A percentile compares a stretch with the other conserved stretches of the same genome.
Conservation (phyloP, 192 early-diverging fungal genomes). For the Chytriomyces sp. region DNA sequence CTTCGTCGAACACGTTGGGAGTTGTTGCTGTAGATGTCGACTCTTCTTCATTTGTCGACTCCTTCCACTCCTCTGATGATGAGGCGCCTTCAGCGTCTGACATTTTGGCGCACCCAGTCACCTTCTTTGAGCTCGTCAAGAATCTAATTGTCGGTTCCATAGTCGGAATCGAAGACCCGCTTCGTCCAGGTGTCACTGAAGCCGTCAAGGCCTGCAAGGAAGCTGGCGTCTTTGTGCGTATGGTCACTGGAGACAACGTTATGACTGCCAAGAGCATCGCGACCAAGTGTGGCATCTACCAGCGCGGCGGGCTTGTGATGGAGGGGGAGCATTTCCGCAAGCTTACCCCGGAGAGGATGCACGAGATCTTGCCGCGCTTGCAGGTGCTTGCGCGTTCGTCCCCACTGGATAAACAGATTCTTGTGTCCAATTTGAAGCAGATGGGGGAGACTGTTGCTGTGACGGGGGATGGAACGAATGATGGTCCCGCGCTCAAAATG, state of each 20-base stretch:
- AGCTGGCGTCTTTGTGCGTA: constrained; percentile 87
- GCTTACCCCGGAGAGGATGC: constrained; percentile 61
- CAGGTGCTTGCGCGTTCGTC: constrained; percentile 85
- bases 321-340: constrained; percentile 79
- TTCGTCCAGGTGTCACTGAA: constrained; percentile 77
- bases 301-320: constrained; percentile 54
- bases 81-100: constrained; percentile 2
- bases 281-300: constrained; percentile 44
- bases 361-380: constrained; percentile 48
- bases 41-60: constrained; percentile 7
- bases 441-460: constrained; percentile 92
- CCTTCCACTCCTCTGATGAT: constrained; percentile 7
- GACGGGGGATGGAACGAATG: constrained; percentile 98
- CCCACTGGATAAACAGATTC: constrained; percentile 85
- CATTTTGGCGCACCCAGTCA: constrained; percentile 16
- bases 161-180: constrained; percentile 87
- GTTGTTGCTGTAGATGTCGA: background rate
- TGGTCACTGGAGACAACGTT: constrained; percentile 73
- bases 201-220: constrained; percentile 74
- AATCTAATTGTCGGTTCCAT: constrained; percentile 57
- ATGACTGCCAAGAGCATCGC: constrained; percentile 75
- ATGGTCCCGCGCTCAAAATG: constrained; percentile 85
- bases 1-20: background rate
- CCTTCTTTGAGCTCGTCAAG: background rate
- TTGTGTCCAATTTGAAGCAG: constrained; percentile 67